Percentiles rank a stretch among this genome's conserved stretches.
Evolutionary conservation across 2,329 filamentous ascomycete species (phyloP).

Genomic region (Cladosporium sp.): DNA sequence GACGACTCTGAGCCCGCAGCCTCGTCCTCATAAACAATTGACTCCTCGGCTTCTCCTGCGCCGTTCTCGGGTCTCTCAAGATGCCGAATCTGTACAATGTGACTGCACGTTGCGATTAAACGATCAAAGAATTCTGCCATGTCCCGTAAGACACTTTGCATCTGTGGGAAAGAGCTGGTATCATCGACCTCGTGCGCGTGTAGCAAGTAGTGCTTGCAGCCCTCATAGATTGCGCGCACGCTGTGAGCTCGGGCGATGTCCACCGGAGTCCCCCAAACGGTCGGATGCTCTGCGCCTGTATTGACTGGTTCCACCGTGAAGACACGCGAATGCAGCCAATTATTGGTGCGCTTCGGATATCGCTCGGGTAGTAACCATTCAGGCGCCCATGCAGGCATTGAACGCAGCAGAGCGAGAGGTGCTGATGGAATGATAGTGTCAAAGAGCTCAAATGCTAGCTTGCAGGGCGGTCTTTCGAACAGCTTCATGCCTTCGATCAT

Average conservation of each 20-base stretch:
- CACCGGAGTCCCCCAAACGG: not conserved
- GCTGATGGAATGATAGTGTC: not conserved
- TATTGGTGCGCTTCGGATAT: not conserved
- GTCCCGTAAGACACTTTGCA: not conserved
- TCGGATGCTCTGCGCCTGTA: not conserved
- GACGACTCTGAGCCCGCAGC: not conserved
- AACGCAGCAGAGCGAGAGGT: not conserved
- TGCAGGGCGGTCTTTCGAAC: not conserved
- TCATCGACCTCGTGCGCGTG: not conserved
- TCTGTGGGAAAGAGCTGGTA: not conserved
- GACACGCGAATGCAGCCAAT: constrained; percentile 10
- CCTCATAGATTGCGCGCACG: not conserved
- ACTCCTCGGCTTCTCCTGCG: not conserved
- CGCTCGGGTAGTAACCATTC: constrained; percentile 3
- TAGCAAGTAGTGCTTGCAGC: not conserved
- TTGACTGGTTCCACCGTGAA: not conserved
- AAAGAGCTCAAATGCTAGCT: constrained; percentile 4
- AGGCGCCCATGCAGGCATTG: constrained; percentile 3
- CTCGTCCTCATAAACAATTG: not conserved
- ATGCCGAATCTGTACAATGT: not conserved
- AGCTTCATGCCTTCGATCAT: not conserved
- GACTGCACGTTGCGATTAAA: not conserved
- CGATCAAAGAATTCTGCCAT: not conserved
- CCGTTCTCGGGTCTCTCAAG: not conserved
- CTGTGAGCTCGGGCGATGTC: constrained; percentile 1